Base-by-base conservation (phyloP, 257 asterid genomes). In the Henckelia pumila region DNA sequence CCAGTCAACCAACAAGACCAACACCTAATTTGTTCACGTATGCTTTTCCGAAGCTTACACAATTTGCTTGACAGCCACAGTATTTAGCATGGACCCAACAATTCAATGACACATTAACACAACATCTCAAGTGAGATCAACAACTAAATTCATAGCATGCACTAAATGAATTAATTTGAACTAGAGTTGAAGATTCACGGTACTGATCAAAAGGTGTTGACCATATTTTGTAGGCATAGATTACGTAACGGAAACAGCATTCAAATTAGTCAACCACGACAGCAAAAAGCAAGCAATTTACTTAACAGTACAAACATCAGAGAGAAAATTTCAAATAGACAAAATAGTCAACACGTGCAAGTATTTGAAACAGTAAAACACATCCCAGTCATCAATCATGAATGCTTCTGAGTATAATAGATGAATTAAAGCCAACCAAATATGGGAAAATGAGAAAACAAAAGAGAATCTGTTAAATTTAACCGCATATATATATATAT, bases 221-320 rank as follows among this genome's bases (percentile, higher is more conserved):
- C 59, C 79, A 70, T 50, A 32, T 32, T 49, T 64, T 75, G 20
- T 17, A 19, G 26, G 52, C 50, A 28, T 55, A 57, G 67, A 13
- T 40, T 19, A 24, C 26, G 56, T 47, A 40, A 40, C 17, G 8
- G 44, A 40, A 11, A 40, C n/a, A 13, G 17, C n/a, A 40, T 37
- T 37, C 49, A 11, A 37, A 11, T 37, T 11, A 37, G 16, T 37
- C 17, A 13, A 10, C 49, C 49, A 37, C 6, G 17, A 11, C 17
- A 37, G 49, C 49, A 13, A 37, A 37, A 37, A 6, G 49, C 49
- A 37, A 37, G 49, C 3, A 2, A 11, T 37, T 37, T 40, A 35
- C 47, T 35, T 35, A 35, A 35, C 47, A 35, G 16, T 40, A 13
- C 50, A 40, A 13, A 40, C 50, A 40, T 11, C 50, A 40, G 17